Conservation (phyloP, 2,329 filamentous ascomycete genomes). For the Rasamsonia emersonii region DNA sequence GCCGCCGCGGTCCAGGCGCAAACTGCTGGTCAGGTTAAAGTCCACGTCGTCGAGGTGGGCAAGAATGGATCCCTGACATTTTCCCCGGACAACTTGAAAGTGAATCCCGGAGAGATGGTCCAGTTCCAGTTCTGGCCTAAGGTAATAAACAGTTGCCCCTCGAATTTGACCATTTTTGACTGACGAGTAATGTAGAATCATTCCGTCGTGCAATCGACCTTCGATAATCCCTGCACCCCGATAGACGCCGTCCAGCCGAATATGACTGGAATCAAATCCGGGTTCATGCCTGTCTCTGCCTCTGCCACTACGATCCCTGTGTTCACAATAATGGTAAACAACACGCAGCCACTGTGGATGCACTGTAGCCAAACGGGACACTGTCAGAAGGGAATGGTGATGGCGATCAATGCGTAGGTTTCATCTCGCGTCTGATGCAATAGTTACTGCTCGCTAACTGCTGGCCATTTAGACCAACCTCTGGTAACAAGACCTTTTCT, state of each 20-base stretch:
- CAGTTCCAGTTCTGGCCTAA: constrained; percentile 45
- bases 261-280: constrained; percentile 50
- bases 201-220: constrained; percentile 69
- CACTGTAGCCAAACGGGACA: constrained; percentile 68
- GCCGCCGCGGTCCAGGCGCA: not conserved
- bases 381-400: constrained; percentile 65
- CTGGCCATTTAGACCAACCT: constrained; percentile 2
- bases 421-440: not conserved
- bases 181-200: constrained; percentile 49
- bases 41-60: constrained; percentile 59
- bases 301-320: constrained; percentile 50
- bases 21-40: constrained; percentile 25
- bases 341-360: constrained; percentile 63
- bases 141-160: constrained; percentile 18
- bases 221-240: constrained; percentile 61
- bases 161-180: not conserved
- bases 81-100: constrained; percentile 58
- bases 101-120: constrained; percentile 47
- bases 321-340: constrained; percentile 62
- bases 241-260: constrained; percentile 46
- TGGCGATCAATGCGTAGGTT: constrained; percentile 66
- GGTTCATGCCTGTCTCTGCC: constrained; percentile 44
- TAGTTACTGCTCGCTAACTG: constrained; percentile 1
- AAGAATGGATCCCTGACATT: constrained; percentile 50
- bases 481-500: constrained; percentile 5